Percentiles rank a stretch among this genome's conserved stretches.
Evolutionary conservation across 345 rosid species (phyloP).

Genomic region (Turnera subulata): DNA sequence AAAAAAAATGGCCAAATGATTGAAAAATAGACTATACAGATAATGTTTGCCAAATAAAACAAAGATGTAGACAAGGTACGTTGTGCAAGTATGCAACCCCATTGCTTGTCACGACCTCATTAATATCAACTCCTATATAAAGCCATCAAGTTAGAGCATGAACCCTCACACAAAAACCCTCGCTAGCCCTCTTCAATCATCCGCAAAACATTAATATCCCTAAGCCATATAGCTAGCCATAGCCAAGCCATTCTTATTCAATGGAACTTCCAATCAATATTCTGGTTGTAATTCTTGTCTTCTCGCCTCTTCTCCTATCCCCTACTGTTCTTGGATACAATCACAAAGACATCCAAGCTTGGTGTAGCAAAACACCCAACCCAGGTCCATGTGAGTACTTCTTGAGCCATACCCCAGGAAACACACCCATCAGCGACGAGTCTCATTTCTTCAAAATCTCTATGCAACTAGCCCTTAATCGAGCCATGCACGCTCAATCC

Average conservation of each 20-base stretch:
- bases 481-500: slow-evolving; percentile 14
- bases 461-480: slow-evolving; percentile 15
- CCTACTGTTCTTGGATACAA: slow-evolving; percentile 11
- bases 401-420: slow-evolving; percentile 16
- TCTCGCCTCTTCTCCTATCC: slow-evolving; percentile 26
- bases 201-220: too few relatives aligned
- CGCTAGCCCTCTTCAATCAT: too few relatives aligned
- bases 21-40: too few relatives aligned
- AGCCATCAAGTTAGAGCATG: not conserved
- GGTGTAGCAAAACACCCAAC: slow-evolving; percentile 40
- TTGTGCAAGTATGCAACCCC: slow-evolving; percentile 1
- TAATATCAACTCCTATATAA: not conserved
- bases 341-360: slow-evolving; percentile 11
- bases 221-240: too few relatives aligned
- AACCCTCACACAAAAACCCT: not conserved
- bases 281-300: slow-evolving; percentile 18
- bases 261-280: slow-evolving; percentile 38
- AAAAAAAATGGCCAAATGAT: too few relatives aligned
- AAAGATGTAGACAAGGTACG: slow-evolving; percentile 1
- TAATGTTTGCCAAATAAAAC: too few relatives aligned
- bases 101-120: not conserved
- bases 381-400: slow-evolving; percentile 36
- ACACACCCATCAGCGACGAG: slow-evolving; percentile 16
- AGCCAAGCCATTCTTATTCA: not conserved
- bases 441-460: slow-evolving; percentile 31